These are phyloP conservation scores for Zymoseptoria pseudotritici DNA, from an alignment of 2,329 filamentous ascomycete genomes.

Conservation along the genomic window DNA sequence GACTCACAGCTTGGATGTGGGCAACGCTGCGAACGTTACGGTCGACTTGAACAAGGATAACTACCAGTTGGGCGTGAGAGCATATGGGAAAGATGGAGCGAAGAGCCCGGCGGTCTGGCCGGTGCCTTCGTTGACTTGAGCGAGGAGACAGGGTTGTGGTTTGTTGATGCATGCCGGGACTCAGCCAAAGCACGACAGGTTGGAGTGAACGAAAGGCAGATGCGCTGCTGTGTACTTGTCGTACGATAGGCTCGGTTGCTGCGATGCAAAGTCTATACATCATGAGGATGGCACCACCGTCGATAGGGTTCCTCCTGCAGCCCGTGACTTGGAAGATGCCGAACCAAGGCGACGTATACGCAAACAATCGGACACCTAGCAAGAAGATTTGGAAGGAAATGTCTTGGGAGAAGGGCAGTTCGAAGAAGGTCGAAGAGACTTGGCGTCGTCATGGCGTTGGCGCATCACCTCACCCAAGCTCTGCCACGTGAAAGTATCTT, in stretches of 20 bases:
- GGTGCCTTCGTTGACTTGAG: constrained; percentile 24
- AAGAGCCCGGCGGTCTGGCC: constrained; percentile 44
- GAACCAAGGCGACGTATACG: neutral
- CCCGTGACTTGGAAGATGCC: neutral
- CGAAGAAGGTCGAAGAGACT: neutral
- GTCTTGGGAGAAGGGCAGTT: neutral
- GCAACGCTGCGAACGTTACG: constrained; percentile 39
- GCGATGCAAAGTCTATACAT: neutral
- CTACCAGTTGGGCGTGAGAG: constrained; percentile 50
- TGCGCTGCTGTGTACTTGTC: neutral
- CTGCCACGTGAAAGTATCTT: neutral
- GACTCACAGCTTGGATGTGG: constrained; percentile 35
- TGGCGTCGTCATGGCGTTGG: neutral
- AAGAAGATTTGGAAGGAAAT: neutral
- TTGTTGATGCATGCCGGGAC: neutral
- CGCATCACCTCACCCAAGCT: neutral
- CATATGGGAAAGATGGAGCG: constrained; percentile 45
- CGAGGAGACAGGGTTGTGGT: neutral
- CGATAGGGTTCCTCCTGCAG: neutral
- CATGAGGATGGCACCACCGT: neutral
- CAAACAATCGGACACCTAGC: neutral
- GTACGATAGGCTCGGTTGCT: neutral
- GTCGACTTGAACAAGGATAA: constrained; percentile 51
- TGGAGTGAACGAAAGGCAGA: neutral
- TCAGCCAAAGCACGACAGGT: neutral